Evolutionary conservation across 2,329 filamentous ascomycete genomes (phyloP), one percentile per base, ranked within the genome.

Genomic region (Arthrocladium fulminans): DNA sequence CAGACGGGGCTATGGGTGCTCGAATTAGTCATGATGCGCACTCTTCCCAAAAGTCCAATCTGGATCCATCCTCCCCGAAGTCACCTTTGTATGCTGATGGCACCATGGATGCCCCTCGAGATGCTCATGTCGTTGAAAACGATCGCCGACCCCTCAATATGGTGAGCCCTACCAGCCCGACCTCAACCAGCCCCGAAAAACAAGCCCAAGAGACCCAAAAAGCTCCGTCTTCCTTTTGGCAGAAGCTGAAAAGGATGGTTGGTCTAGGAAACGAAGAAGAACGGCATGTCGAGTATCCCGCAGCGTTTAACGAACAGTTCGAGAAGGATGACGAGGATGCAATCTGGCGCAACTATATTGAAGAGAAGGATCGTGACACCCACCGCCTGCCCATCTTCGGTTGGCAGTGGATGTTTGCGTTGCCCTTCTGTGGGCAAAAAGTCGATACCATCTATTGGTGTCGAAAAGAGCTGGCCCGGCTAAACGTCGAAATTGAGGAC

Each of bases 401-500:
- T 12, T 67, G 69, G 60, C 67, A 67, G 32, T 96, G 85, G 83
- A 80, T 95, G 63, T 84, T 84, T 2, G 79, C 81, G 0, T 63
- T 95, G n/a, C 87, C 85, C 3, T 67, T 88, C 1, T 65, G 95
- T 43, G 88, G 86, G 47, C 83, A 87, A 63, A 96, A 97, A 66
- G 89, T 96, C 1, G 92, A 98, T 63, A 90, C 85, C 0, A 97
- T 98, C 55, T 88, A 94, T 61, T 85, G 89, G 72, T 94, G 88
- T 58, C 85, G 92, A 2, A 80, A 82, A 54, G 84, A 97, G 64
- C 67, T 98, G 23, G 89, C 92, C 15, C 80, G 86, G 12, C 72
- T 97, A 15, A 98, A 97, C 57, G 62, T 89, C 45, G 89, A 97
- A 63, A 96, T 98, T 47, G 89, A 96, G 58, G 73, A 83, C 38